A percentile compares a stretch with the other conserved stretches of the same genome.
These are phyloP conservation scores for Mediolabrus comicus DNA, from an alignment of 108 stramenopile genomes.

Conservation along the genomic window DNA sequence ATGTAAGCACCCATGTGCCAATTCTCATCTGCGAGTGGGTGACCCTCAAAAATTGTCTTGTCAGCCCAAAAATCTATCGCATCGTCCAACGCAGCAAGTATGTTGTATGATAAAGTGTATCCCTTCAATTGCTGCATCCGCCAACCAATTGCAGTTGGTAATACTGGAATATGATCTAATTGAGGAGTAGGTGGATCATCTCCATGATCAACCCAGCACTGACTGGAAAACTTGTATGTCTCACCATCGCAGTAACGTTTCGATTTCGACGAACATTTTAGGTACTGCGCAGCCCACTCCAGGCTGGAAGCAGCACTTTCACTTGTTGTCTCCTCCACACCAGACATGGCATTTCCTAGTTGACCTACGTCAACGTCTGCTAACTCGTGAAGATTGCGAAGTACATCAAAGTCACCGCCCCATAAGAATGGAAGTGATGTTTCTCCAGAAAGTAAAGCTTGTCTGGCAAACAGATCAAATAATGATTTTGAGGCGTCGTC, in stretches of 20 bases:
- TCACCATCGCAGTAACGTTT: constrained; percentile 45
- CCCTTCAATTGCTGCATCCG: constrained; percentile 74
- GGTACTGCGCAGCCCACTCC: constrained; percentile 64
- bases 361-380: constrained; percentile 80
- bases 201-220: constrained; percentile 68
- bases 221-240: constrained; percentile 51
- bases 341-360: constrained; percentile 53
- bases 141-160: constrained; percentile 57
- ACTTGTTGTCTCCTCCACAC: constrained; percentile 52
- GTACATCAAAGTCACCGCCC: constrained; percentile 52
- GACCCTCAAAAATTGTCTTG: constrained; percentile 69
- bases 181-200: constrained; percentile 57
- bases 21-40: constrained; percentile 73
- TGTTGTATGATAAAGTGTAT: constrained; percentile 53
- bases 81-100: constrained; percentile 61
- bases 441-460: constrained; percentile 56
- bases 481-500: constrained; percentile 23
- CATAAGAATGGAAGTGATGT: constrained; percentile 69
- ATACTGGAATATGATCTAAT: constrained; percentile 57
- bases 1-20: constrained; percentile 61
- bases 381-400: constrained; percentile 62
- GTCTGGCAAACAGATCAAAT: constrained; percentile 69
- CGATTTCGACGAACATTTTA: constrained; percentile 57
- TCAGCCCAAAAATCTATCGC: constrained; percentile 69
- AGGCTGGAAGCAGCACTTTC: constrained; percentile 51